These are phyloP conservation scores for Yamadazyma sp. DNA, from an alignment of 805 yeast genomes.

Conservation along the genomic window DNA sequence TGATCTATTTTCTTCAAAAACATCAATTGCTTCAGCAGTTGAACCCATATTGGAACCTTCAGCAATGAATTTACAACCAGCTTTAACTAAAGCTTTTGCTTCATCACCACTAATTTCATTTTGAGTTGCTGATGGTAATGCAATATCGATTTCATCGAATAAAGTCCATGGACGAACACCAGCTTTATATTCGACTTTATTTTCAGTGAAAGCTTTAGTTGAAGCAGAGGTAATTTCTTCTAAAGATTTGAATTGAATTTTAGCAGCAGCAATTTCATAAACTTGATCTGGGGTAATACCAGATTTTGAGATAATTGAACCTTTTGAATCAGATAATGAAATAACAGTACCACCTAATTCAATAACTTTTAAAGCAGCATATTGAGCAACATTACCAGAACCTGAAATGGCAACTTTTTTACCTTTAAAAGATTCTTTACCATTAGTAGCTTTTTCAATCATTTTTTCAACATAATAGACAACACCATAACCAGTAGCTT, in stretches of 20 bases:
- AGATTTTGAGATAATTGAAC: constrained; percentile 70
- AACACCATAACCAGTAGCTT: constrained; percentile 98
- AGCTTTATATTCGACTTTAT: constrained; percentile 70
- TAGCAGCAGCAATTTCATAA: constrained; percentile 70
- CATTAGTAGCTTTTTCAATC: constrained; percentile 89
- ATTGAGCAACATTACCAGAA: constrained; percentile 98
- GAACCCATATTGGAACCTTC: constrained; percentile 99
- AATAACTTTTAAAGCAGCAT: constrained; percentile 94
- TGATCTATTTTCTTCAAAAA: constrained; percentile 80
- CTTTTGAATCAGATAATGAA: constrained; percentile 93
- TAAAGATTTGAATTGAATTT: constrained; percentile 73
- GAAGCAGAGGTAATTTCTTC: constrained; percentile 57
- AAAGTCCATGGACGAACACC: constrained; percentile 97
- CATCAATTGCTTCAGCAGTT: constrained; percentile 93
- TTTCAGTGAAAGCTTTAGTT: constrained; percentile 53
- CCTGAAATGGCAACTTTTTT: constrained; percentile 97
- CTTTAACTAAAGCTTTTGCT: constrained; percentile 89
- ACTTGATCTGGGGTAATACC: constrained; percentile 88
- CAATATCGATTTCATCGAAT: constrained; percentile 90
- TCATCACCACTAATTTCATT: constrained; percentile 97
- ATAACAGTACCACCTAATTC: constrained; percentile 96
- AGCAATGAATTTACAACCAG: constrained; percentile 90
- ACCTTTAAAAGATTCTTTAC: constrained; percentile 87
- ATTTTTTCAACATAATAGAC: constrained; percentile 96
- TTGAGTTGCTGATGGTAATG: constrained; percentile 97